Percentiles rank a stretch among this genome's conserved stretches.
Evolutionary conservation across 164 flowering plant species (phyloP).

Genomic region (Buxus sempervirens): DNA sequence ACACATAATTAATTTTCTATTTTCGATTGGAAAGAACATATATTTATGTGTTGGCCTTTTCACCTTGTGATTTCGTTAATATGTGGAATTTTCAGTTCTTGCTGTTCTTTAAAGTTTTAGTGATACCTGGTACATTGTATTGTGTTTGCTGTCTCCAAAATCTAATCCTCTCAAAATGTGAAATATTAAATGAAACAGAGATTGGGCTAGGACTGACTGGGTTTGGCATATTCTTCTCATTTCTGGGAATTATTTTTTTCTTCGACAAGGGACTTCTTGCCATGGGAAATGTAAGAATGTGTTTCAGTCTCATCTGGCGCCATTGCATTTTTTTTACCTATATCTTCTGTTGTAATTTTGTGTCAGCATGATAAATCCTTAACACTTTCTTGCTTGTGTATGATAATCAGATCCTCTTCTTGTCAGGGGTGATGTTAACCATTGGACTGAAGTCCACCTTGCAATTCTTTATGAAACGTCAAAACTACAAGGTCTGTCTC

Average conservation of each 20-base stretch:
- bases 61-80: no score
- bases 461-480: constrained; percentile 90
- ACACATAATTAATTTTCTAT: no score
- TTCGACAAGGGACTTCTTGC: constrained; percentile 95
- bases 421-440: constrained; percentile 89
- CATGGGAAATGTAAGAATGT: constrained; percentile 91
- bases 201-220: constrained; percentile 96
- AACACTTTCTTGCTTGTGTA: constrained; percentile 17
- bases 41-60: no score
- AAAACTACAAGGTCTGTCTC: constrained; percentile 61
- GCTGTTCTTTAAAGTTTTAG: no score
- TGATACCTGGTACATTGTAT: no score
- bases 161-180: constrained; percentile 4
- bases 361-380: constrained; percentile 15
- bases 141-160: neutral
- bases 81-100: no score
- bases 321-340: neutral
- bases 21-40: no score
- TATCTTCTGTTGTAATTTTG: constrained; percentile 1
- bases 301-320: neutral
- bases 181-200: constrained; percentile 46
- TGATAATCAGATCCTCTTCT: constrained; percentile 76
- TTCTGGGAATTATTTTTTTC: constrained; percentile 78
- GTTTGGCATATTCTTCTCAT: constrained; percentile 83
- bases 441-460: constrained; percentile 85